A percentile compares a stretch with the other conserved stretches of the same genome.
Conservation (phyloP, 768 basidiomycete genomes). For the Royoungia palumana region DNA sequence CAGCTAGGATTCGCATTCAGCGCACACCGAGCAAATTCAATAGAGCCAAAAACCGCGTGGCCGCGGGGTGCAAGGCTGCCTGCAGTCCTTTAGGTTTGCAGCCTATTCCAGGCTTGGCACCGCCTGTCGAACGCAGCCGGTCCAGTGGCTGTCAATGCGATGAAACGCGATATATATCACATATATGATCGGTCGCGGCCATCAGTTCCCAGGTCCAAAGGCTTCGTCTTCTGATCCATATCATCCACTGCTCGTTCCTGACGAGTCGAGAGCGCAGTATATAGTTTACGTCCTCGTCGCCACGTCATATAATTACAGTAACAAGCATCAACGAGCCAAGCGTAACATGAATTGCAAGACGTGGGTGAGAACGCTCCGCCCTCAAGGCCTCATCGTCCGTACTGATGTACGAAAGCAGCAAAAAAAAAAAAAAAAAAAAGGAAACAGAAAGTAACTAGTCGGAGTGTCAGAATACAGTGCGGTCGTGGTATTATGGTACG, state of each 20-base stretch:
- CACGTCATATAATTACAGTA: background rate
- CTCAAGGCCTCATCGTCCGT: constrained; percentile 1
- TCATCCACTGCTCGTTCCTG: background rate
- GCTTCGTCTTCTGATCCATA: background rate
- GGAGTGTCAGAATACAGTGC: background rate
- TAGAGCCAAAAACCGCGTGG: too few species aligned
- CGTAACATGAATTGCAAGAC: background rate
- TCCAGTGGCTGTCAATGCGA: background rate
- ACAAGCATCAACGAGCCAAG: background rate
- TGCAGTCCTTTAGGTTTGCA: too few species aligned
- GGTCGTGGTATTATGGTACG: background rate
- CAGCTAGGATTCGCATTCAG: too few species aligned
- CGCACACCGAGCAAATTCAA: too few species aligned
- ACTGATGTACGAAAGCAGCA: background rate
- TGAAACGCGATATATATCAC: constrained; percentile 1
- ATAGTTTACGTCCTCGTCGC: background rate
- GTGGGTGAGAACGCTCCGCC: constrained; percentile 11
- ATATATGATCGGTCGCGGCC: too few species aligned
- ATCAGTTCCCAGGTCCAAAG: too few species aligned
- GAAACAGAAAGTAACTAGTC: background rate
- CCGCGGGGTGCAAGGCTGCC: too few species aligned
- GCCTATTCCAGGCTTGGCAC: too few species aligned
- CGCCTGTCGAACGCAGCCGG: background rate
- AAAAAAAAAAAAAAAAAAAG: background rate
- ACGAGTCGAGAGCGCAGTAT: background rate